phyloP scores from a whole-genome alignment of 495 filamentous ascomycete species.

The Neurospora sp. region DNA sequence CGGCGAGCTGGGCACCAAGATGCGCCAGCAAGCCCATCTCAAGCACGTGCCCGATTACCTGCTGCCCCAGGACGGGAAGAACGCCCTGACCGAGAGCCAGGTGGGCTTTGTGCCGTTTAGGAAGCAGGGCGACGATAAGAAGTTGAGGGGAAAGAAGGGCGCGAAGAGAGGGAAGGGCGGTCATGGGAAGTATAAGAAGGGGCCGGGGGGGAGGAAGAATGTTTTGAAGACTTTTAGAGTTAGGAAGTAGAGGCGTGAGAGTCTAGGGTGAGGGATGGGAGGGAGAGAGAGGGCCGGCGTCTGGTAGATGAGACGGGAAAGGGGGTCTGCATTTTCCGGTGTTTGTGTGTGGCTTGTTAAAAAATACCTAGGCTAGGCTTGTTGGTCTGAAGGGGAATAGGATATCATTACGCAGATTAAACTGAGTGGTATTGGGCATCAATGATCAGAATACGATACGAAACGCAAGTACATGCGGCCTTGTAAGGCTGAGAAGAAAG shows the following conservation, averaged over 20 bases:
- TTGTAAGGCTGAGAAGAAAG: not conserved
- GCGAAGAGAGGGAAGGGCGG: slow-evolving; percentile 45
- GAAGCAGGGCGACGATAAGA: slow-evolving; percentile 42
- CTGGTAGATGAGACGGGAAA: not conserved
- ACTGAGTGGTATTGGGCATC: no score
- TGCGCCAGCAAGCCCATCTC: slow-evolving; percentile 75
- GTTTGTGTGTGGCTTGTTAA: not conserved
- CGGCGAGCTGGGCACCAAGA: slow-evolving; percentile 62
- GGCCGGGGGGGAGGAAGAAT: slow-evolving; percentile 52
- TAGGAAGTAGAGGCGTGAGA: slow-evolving; percentile 27
- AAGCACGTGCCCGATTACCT: slow-evolving; percentile 95
- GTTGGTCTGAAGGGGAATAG: not conserved
- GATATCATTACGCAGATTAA: not conserved
- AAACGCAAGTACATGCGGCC: not conserved
- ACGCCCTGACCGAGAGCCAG: slow-evolving; percentile 49
- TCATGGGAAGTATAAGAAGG: slow-evolving; percentile 30
- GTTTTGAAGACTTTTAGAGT: slow-evolving; percentile 86
- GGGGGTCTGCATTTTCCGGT: not conserved
- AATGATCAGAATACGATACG: no score
- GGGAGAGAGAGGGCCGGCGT: not conserved
- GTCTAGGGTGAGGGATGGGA: not conserved
- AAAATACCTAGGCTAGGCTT: not conserved
- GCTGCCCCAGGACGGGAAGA: slow-evolving; percentile 68
- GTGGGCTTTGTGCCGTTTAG: slow-evolving; percentile 67
- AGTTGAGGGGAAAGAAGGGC: slow-evolving; percentile 58